Percentiles rank a stretch among this genome's conserved stretches.
Evolutionary conservation across 2,329 filamentous ascomycete genomes (phyloP).

Genomic region (Xylariaceae sp.): DNA sequence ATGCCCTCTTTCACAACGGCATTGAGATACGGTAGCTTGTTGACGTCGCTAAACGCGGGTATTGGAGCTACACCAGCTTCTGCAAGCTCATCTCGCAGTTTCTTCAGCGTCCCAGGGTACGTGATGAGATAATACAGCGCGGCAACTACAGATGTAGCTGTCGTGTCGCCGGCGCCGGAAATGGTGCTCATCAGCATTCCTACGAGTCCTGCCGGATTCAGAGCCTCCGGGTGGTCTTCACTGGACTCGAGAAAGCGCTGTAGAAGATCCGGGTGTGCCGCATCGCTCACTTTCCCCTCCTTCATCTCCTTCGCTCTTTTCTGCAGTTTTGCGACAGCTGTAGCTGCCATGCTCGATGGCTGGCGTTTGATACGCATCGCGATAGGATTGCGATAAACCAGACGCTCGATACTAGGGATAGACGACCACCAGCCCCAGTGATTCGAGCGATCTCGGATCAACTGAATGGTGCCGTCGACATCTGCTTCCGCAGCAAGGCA

Average conservation of each 20-base stretch:
- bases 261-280: conserved; percentile 17
- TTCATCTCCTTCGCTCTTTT: conserved; percentile 6
- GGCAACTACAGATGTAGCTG: conserved; percentile 18
- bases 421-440: conserved; percentile 27
- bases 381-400: conserved; percentile 25
- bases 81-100: conserved; percentile 20
- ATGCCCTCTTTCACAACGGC: conserved; percentile 24
- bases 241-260: conserved; percentile 23
- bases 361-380: conserved; percentile 10
- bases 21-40: conserved; percentile 25
- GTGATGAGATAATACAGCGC: conserved; percentile 37
- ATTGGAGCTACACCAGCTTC: conserved; percentile 17
- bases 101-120: conserved; percentile 51
- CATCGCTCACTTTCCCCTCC: conserved; percentile 1
- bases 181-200: conserved; percentile 28
- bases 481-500: conserved; percentile 22
- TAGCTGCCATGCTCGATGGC: conserved; percentile 21
- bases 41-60: conserved; percentile 18
- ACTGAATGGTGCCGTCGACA: conserved; percentile 21
- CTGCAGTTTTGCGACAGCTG: conserved; percentile 17
- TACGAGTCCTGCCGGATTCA: conserved; percentile 20
- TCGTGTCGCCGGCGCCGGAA: conserved; percentile 25
- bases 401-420: conserved; percentile 20
- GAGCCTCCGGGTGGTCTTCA: conserved; percentile 17
- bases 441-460: conserved; percentile 23